Percentiles rank a stretch among this genome's conserved stretches.
phyloP scores from a whole-genome alignment of 2,329 filamentous ascomycete species.

The Aplosporella prunicola region DNA sequence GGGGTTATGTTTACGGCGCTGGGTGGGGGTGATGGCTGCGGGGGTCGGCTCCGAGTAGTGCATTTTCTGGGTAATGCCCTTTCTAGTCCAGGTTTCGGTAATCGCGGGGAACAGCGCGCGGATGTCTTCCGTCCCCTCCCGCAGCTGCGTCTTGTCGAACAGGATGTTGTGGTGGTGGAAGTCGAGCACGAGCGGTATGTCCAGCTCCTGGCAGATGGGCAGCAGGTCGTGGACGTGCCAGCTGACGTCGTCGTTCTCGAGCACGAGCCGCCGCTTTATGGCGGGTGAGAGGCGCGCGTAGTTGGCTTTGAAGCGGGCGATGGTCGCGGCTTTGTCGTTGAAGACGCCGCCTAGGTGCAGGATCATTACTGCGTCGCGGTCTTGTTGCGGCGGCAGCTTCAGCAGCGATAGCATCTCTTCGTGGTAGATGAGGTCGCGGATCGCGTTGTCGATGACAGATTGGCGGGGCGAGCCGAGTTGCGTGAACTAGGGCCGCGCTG shows the following conservation, averaged over 20 bases:
- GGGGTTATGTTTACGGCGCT: conserved; percentile 76
- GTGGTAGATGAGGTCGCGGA: conserved; percentile 81
- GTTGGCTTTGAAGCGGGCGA: conserved; percentile 68
- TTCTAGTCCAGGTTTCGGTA: conserved; percentile 70
- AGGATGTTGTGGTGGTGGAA: conserved; percentile 95
- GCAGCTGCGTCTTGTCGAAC: conserved; percentile 61
- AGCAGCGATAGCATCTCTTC: conserved; percentile 73
- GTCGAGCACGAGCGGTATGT: conserved; percentile 85
- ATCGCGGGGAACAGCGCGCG: conserved; percentile 67
- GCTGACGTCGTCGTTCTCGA: conserved; percentile 90
- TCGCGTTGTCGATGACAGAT: conserved; percentile 64
- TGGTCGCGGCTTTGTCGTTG: conserved; percentile 71
- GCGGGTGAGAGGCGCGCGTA: conserved; percentile 57
- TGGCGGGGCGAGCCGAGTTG: conserved; percentile 76
- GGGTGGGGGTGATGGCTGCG: conserved; percentile 64
- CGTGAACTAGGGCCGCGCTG: conserved; percentile 63
- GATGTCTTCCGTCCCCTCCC: conserved; percentile 80
- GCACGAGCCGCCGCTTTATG: conserved; percentile 70
- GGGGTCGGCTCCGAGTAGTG: conserved; percentile 81
- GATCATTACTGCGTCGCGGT: conserved; percentile 88
- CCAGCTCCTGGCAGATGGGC: conserved; percentile 84
- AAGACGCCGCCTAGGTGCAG: conserved; percentile 87
- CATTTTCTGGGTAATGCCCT: conserved; percentile 88
- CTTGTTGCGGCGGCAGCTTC: conserved; percentile 63
- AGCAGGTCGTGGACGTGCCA: conserved; percentile 90